These are phyloP conservation scores for Penicillium alfredii DNA, from an alignment of 495 filamentous ascomycete genomes.

Conservation along the genomic window DNA sequence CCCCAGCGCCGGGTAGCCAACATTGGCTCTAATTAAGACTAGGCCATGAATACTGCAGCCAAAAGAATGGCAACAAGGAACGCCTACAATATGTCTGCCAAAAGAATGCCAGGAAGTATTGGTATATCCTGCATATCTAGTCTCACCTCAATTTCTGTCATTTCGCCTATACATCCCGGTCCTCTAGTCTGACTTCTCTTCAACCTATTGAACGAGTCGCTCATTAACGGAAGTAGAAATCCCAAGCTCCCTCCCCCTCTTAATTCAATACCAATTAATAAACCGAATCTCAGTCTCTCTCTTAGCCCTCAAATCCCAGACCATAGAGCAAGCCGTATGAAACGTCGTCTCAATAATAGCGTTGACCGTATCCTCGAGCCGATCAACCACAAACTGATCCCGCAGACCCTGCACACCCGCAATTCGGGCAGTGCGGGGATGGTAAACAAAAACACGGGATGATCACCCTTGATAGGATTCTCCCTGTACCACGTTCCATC, in stretches of 20 bases:
- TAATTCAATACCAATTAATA: constrained; percentile 67
- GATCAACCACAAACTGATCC: constrained; percentile 39
- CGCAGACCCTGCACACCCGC: constrained; percentile 40
- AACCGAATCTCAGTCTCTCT: constrained; percentile 65
- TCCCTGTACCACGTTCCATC: no score
- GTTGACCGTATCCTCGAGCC: constrained; percentile 46
- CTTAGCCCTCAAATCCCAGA: constrained; percentile 58
- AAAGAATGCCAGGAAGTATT: no score
- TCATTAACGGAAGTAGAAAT: constrained; percentile 20
- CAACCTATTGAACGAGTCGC: constrained; percentile 5
- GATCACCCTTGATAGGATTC: no score
- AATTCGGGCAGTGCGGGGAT: constrained; percentile 57
- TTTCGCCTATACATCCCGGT: no score
- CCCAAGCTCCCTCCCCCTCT: constrained; percentile 51
- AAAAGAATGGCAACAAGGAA: no score
- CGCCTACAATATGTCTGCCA: no score
- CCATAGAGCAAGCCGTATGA: constrained; percentile 63
- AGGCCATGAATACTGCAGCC: no score
- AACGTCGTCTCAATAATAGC: constrained; percentile 48
- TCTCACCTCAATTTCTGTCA: constrained; percentile 4
- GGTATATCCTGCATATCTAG: no score
- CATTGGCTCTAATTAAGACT: no score
- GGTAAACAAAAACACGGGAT: no score
- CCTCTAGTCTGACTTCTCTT: no score
- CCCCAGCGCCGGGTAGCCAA: no score